Conservation (phyloP, 2,329 filamentous ascomycete species). For the Scorias spongiosa region DNA sequence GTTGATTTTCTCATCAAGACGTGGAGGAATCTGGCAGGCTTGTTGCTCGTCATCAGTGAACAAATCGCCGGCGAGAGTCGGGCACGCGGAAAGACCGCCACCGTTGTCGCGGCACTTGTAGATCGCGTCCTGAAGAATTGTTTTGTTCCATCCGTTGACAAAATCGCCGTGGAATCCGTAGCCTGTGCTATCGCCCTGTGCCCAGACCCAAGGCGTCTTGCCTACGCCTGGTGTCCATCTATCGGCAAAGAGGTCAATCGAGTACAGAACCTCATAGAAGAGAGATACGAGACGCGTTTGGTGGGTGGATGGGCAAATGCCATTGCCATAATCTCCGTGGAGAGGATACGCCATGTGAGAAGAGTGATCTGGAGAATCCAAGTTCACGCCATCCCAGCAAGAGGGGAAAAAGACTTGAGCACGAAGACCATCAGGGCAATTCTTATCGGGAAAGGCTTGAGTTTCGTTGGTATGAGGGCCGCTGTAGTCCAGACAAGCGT, state of each 20-base stretch:
- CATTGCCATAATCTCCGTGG: conserved; percentile 26
- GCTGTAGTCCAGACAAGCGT: conserved; percentile 38
- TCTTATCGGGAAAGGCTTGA: conserved; percentile 51
- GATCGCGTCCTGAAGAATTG: conserved; percentile 50
- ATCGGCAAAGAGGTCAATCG: conserved; percentile 35
- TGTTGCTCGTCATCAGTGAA: conserved; percentile 15
- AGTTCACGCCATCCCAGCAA: conserved; percentile 51
- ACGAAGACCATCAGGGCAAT: conserved; percentile 50
- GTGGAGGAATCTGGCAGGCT: conserved; percentile 35
- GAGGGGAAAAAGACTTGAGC: conserved; percentile 58
- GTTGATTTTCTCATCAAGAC: conserved; percentile 28
- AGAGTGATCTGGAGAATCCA: conserved; percentile 43
- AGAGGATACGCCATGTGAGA: conserved; percentile 53
- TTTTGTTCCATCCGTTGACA: conserved; percentile 52
- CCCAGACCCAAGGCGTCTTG: conserved; percentile 48
- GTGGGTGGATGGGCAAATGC: conserved; percentile 37
- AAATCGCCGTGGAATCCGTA: conserved; percentile 60
- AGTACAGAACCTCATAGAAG: conserved; percentile 45
- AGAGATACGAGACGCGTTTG: conserved; percentile 42
- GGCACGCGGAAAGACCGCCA: conserved; percentile 47
- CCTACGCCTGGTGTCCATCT: conserved; percentile 33
- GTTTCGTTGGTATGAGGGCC: conserved; percentile 29
- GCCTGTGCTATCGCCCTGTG: conserved; percentile 55
- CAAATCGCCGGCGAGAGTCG: conserved; percentile 33
- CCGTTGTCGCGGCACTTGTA: conserved; percentile 48